phyloP scores from a whole-genome alignment of 208 protist genomes.

The Wallacemonas collosoma region DNA sequence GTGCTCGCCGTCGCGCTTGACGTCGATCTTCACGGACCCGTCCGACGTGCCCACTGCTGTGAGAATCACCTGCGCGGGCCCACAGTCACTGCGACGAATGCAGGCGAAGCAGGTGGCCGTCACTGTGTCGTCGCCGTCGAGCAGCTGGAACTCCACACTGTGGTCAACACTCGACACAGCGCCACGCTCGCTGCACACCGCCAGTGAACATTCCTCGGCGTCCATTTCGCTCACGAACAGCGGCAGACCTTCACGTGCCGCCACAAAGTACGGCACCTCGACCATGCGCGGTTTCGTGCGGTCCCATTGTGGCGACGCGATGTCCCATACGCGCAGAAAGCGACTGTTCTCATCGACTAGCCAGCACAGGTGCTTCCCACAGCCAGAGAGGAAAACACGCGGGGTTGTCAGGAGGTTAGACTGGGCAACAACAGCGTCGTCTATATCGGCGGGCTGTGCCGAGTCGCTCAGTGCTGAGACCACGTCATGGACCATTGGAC shows the following conservation, averaged over 20 bases:
- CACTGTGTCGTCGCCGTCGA: conserved; percentile 44
- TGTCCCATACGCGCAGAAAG: conserved; percentile 72
- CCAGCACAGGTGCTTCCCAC: conserved; percentile 75
- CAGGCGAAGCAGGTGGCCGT: conserved; percentile 67
- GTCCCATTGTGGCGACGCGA: conserved; percentile 47
- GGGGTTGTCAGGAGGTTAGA: conserved; percentile 17
- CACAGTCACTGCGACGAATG: conserved; percentile 38
- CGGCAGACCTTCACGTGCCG: conserved; percentile 53
- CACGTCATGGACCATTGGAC: neutral
- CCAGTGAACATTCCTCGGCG: conserved; percentile 61
- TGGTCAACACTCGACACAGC: conserved; percentile 80
- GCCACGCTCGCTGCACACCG: conserved; percentile 78
- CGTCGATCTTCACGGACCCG: conserved; percentile 57
- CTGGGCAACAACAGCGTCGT: conserved; percentile 7
- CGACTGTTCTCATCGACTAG: conserved; percentile 70
- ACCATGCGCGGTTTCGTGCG: conserved; percentile 56
- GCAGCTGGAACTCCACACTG: conserved; percentile 71
- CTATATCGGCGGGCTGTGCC: neutral
- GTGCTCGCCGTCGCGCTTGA: conserved; percentile 68
- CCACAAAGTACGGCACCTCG: conserved; percentile 67
- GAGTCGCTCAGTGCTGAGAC: neutral
- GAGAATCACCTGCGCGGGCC: conserved; percentile 30
- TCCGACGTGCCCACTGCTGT: conserved; percentile 62
- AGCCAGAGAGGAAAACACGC: conserved; percentile 61
- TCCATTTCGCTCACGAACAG: conserved; percentile 80